Base-by-base conservation (phyloP, 2,329 filamentous ascomycete genomes). In the Magnaporthales sp. region DNA sequence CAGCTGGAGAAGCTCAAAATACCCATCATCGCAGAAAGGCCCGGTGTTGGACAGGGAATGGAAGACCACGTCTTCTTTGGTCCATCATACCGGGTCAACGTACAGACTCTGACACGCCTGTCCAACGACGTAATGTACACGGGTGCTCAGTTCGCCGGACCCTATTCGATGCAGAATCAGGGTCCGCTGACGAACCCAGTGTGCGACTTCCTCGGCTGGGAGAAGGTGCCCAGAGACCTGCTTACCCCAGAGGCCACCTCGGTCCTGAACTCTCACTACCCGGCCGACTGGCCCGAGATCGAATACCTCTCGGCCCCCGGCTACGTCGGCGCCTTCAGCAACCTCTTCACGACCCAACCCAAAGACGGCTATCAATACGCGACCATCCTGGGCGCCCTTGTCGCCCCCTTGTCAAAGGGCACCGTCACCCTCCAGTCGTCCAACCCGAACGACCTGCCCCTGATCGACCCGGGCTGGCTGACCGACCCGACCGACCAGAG, bases 1-100 rank as follows among this genome's bases (percentile, higher is more conserved):
- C 77, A 82, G 60, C 74, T 84, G 0, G 68, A 75, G 19, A 72
- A 74, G 63, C 74, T 77, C 46, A 70, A 70, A 7, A 79, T 81
- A 67, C 75, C 78, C 78, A 68, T 76, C 2, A 66, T 78, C 3
- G 71, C 76, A 5, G 72, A 79, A 51, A 73, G 73, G 19, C 74
- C 76, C 1, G 71, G 74, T 38, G 79, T 80, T 5, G 79, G 79
- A 1, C 77, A 78, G 69, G 77, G 77, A 60, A 69, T 79, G 5
- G 74, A 80, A n/a, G 75, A 79, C 66, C 76, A 78, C 67, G 64
- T 71, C 58, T 51, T 67, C 46, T 67, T 73, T 67, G 62, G 62
- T 8, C 62, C 62, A 38, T 32, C 62, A 11, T 51, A 51, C 31
- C 27, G 67, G 27, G 69, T 72, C n/a, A 70, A 69, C 22, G 66